Percentiles rank a stretch among this genome's conserved stretches.
These are phyloP conservation scores for Geum urbanum DNA, from an alignment of 306 rosid species.

Conservation along the genomic window DNA sequence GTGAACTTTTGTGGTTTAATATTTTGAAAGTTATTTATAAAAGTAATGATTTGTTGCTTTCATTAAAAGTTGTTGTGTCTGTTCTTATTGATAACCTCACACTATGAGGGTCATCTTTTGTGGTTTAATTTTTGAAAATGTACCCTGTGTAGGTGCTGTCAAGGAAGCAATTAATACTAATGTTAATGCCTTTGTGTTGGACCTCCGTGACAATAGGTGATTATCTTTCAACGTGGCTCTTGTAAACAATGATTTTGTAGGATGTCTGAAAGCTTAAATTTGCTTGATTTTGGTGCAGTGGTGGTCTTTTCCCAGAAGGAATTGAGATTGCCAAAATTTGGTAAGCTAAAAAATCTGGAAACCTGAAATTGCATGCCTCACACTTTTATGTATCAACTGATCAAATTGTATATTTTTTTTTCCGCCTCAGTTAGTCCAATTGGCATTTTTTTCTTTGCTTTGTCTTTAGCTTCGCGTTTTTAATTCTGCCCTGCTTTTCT, in stretches of 20 bases:
- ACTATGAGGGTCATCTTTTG: conserved; percentile 11
- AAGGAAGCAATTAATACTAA: conserved; percentile 80
- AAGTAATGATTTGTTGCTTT: no score
- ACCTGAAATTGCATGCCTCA: conserved; percentile 13
- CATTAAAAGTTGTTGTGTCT: no score
- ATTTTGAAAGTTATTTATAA: no score
- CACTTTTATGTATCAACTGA: neutral
- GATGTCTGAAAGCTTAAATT: conserved; percentile 47
- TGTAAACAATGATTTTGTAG: conserved; percentile 26
- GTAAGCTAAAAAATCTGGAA: conserved; percentile 45
- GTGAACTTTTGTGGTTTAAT: no score
- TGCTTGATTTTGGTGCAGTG: conserved; percentile 69
- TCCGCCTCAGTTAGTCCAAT: neutral
- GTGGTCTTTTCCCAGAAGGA: conserved; percentile 99
- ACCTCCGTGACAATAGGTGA: conserved; percentile 98
- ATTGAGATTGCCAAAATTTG: conserved; percentile 94
- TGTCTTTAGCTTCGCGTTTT: no score
- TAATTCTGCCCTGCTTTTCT: neutral
- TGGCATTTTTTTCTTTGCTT: neutral
- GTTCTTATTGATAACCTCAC: neutral
- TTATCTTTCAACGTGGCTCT: conserved; percentile 23
- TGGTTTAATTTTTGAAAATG: conserved; percentile 25
- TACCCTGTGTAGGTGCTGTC: conserved; percentile 64
- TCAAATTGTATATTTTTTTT: neutral
- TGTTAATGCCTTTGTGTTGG: conserved; percentile 92